A percentile compares a stretch with the other conserved stretches of the same genome.
These are phyloP conservation scores for Neurospora sp. DNA, from an alignment of 2,329 filamentous ascomycete species.

Conservation along the genomic window DNA sequence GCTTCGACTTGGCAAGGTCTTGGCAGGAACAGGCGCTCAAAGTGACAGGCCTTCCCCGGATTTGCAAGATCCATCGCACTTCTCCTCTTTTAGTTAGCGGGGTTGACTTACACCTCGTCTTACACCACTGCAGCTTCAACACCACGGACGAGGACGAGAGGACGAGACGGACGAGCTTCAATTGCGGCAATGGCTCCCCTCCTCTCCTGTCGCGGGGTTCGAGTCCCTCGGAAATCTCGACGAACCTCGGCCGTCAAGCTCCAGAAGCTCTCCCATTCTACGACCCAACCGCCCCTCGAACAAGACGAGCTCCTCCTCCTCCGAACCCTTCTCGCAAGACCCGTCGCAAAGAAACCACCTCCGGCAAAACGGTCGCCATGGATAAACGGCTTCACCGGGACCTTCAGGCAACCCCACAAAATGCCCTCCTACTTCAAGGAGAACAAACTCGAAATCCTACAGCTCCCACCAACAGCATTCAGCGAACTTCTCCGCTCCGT, in stretches of 20 bases:
- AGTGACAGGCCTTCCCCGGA: not conserved
- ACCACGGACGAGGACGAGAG: too few relatives aligned
- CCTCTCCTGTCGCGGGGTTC: not conserved
- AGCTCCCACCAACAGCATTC: conserved; percentile 45
- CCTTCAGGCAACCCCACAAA: not conserved
- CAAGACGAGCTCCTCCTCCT: not conserved
- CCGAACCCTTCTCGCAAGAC: not conserved
- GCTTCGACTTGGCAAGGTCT: not conserved
- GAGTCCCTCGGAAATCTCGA: not conserved
- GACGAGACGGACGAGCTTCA: not conserved
- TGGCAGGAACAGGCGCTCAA: not conserved
- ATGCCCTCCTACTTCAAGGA: conserved; percentile 19
- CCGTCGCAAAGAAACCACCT: not conserved
- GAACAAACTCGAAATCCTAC: not conserved
- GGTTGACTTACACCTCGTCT: not conserved
- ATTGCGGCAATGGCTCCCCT: not conserved
- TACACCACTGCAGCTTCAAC: not conserved
- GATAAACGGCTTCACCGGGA: not conserved
- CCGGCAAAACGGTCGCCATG: not conserved
- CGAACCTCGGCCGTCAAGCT: not conserved
- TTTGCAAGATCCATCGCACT: not conserved
- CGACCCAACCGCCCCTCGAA: not conserved
- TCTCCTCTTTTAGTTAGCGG: not conserved
- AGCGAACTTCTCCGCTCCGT: conserved; percentile 53
- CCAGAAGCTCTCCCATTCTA: not conserved